Percentiles rank a stretch among this genome's conserved stretches.
Evolutionary conservation across 805 yeast genomes (phyloP).

Genomic region (Cyberlindnera bimundalis): DNA sequence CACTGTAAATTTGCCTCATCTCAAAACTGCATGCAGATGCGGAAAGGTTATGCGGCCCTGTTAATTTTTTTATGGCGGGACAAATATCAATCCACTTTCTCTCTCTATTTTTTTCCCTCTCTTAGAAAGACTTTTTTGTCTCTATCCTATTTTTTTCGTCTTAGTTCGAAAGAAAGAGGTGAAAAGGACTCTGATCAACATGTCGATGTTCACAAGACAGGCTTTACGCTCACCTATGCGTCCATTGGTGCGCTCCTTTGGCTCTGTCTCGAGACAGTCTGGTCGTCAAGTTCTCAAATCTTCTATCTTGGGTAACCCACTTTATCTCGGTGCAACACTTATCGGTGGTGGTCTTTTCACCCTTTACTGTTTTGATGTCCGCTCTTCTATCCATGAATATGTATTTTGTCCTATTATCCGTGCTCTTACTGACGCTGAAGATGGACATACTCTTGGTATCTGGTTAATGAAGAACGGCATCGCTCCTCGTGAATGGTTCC

Average conservation of each 20-base stretch:
- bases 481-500: slow-evolving; percentile 56
- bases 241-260: slow-evolving; percentile 7
- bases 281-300: slow-evolving; percentile 8
- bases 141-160: neutral
- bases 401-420: slow-evolving; percentile 76
- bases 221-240: slow-evolving; percentile 1
- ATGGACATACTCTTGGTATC: slow-evolving; percentile 78
- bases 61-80: too few relatives aligned
- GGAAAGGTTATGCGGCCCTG: slow-evolving; percentile 6
- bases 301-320: slow-evolving; percentile 10
- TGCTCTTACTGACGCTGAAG: slow-evolving; percentile 71
- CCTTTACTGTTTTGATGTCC: slow-evolving; percentile 65
- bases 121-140: neutral
- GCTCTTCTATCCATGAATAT: slow-evolving; percentile 81
- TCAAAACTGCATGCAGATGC: too few relatives aligned
- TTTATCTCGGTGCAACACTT: slow-evolving; percentile 7
- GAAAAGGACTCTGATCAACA: neutral
- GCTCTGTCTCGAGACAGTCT: slow-evolving; percentile 4
- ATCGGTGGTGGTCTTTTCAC: slow-evolving; percentile 36
- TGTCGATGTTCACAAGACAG: slow-evolving; percentile 4
- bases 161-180: neutral
- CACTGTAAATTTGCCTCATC: too few relatives aligned
- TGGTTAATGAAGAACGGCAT: slow-evolving; percentile 64
- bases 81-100: too few relatives aligned
- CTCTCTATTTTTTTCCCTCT: too few relatives aligned